Evolutionary conservation across 2,329 filamentous ascomycete genomes (phyloP), one percentile per base, ranked within the genome.

Genomic region (Trichoderma sp.): DNA sequence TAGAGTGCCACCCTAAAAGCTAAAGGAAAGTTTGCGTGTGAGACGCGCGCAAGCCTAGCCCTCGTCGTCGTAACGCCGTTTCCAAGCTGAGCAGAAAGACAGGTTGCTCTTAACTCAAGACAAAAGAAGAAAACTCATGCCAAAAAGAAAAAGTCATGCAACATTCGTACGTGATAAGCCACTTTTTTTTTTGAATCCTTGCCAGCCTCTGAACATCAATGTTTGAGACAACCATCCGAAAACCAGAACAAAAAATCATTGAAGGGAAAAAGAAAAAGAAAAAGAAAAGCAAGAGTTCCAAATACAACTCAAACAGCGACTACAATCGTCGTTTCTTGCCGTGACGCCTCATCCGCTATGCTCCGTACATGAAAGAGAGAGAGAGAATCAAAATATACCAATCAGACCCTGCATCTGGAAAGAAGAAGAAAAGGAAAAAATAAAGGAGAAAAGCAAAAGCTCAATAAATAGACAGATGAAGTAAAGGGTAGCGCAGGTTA

Each of bases 321-420:
- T 71, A 61, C 75, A 71, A 73, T 71, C 60, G 68, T 69, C 68
- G 71, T 71, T 72, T 74, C 63, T 72, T 71, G 72, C 74, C 73
- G 70, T 69, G 78, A 81, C 80, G 77, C 80, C 80, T 68, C 72
- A 71, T 74, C 79, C 80, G 80, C 80, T 81, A 82, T 82, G 80
- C 79, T 79, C 76, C 76, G 58, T 76, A 72, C 29, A 27, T 76
- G 72, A 43, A 27, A 64, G 43, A 55, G 49, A 43, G 43, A 55
- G 35, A 47, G 40, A 19, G 24, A 21, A 55, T n/a, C 53, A 60
- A 60, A 55, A 75, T 75, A 40, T 61, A 62, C 47, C 33, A 55
- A 71, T 67, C 71, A 68, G 70, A 69, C 71, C 70, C 49, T 52
- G 69, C 71, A 72, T 71, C 70, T 56, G 14, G 19, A 52, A 68